A percentile compares a stretch with the other conserved stretches of the same genome.
Conservation (phyloP, 768 basidiomycete species). For the Pulveroboletus sp. region DNA sequence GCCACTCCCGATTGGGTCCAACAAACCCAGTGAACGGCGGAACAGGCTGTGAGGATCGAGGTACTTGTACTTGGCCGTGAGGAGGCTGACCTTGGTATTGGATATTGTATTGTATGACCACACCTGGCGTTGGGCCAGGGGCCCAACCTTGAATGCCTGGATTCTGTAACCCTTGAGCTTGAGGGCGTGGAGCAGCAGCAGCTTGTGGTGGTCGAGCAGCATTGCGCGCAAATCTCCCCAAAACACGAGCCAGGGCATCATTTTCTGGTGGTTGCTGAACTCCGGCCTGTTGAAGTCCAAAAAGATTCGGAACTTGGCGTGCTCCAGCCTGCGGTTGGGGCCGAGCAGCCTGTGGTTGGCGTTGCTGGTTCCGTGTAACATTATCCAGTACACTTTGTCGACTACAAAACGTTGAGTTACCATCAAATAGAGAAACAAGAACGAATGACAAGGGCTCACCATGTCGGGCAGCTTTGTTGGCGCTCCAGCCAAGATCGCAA, state of each 20-base stretch:
- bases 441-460: constrained; percentile 48
- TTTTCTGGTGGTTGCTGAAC: constrained; percentile 39
- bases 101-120: constrained; percentile 64
- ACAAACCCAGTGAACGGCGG: constrained; percentile 62
- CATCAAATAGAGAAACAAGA: constrained; percentile 2
- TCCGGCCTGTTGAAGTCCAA: constrained; percentile 25
- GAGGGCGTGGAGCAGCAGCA: constrained; percentile 29
- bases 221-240: constrained; percentile 55
- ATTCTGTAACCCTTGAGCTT: constrained; percentile 31
- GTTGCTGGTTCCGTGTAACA: constrained; percentile 31
- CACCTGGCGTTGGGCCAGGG: constrained; percentile 39
- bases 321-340: constrained; percentile 28
- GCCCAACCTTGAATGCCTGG: constrained; percentile 35
- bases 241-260: constrained; percentile 34
- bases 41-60: constrained; percentile 36
- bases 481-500: constrained; percentile 96
- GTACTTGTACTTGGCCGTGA: constrained; percentile 29
- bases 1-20: constrained; percentile 65
- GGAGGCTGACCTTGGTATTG: constrained; percentile 49
- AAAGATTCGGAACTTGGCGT: constrained; percentile 31
- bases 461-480: constrained; percentile 98
- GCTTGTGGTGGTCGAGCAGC: constrained; percentile 41
- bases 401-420: constrained; percentile 34
- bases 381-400: constrained; percentile 75
- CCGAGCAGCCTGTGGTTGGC: constrained; percentile 24